Percentiles rank a stretch among this genome's conserved stretches.
These are phyloP conservation scores for Cinnamomum micranthum DNA, from an alignment of 164 flowering plant species.

Conservation along the genomic window DNA sequence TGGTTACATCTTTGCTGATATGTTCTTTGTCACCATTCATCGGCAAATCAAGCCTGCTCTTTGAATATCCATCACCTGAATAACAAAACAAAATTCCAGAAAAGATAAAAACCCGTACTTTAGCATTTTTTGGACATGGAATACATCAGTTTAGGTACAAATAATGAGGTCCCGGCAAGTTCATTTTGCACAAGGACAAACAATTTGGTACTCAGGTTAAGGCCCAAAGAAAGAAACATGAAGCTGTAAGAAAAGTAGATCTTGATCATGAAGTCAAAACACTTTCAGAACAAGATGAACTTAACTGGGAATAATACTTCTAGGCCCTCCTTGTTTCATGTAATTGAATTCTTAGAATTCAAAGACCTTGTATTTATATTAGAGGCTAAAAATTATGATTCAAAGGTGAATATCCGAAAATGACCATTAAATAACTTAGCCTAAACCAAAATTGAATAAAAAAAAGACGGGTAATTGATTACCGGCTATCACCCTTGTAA, in stretches of 20 bases:
- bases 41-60: background rate
- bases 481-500: too few species aligned
- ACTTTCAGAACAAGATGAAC: background rate
- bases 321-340: too few species aligned
- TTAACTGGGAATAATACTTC: too few species aligned
- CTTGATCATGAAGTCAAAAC: too few species aligned
- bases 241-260: background rate
- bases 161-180: background rate
- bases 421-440: too few species aligned
- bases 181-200: background rate
- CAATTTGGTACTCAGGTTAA: background rate
- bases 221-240: background rate
- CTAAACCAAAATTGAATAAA: too few species aligned
- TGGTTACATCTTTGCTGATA: background rate
- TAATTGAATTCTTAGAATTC: too few species aligned
- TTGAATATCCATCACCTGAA: constrained; percentile 4
- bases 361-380: too few species aligned
- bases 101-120: background rate
- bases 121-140: background rate
- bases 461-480: too few species aligned
- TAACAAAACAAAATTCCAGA: background rate
- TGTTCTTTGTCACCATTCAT: background rate
- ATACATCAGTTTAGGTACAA: background rate
- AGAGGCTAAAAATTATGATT: too few species aligned
- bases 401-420: too few species aligned